Evolutionary conservation across 805 yeast species (phyloP).

Genomic region (Wickerhamiella azymoides): DNA sequence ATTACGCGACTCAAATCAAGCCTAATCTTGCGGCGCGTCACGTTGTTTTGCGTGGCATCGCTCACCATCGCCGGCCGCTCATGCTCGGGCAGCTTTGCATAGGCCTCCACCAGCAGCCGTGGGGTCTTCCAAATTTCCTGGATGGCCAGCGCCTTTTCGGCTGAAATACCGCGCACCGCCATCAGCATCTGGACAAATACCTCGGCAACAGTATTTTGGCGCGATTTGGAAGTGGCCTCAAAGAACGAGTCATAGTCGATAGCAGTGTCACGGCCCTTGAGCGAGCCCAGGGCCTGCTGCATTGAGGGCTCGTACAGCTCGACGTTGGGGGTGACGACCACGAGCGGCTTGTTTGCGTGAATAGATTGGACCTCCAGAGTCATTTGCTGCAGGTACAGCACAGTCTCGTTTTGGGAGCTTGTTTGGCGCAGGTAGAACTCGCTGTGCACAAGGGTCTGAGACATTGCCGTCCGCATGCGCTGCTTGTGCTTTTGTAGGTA

Average conservation of each 20-base stretch:
- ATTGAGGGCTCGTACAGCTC: conserved; percentile 34
- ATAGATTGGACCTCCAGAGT: conserved; percentile 32
- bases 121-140: conserved; percentile 68
- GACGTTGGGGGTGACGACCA: conserved; percentile 41
- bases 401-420: conserved; percentile 60
- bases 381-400: conserved; percentile 38
- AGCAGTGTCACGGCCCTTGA: conserved; percentile 20
- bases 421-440: conserved; percentile 58
- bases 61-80: conserved; percentile 9
- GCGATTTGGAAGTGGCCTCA: conserved; percentile 53
- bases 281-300: conserved; percentile 16
- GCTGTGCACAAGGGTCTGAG: conserved; percentile 51
- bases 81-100: conserved; percentile 17
- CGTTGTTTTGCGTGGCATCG: neutral
- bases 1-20: neutral
- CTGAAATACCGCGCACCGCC: conserved; percentile 65
- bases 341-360: conserved; percentile 27
- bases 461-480: conserved; percentile 62
- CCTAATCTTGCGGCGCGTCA: neutral
- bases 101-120: conserved; percentile 38
- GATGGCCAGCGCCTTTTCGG: conserved; percentile 71
- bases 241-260: conserved; percentile 42
- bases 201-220: conserved; percentile 58
- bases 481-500: conserved; percentile 27
- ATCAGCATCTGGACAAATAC: conserved; percentile 62